Evolutionary conservation across 2,329 filamentous ascomycete species (phyloP), one percentile per base, ranked within the genome.

Genomic region (Colletotrichum spaethianum): DNA sequence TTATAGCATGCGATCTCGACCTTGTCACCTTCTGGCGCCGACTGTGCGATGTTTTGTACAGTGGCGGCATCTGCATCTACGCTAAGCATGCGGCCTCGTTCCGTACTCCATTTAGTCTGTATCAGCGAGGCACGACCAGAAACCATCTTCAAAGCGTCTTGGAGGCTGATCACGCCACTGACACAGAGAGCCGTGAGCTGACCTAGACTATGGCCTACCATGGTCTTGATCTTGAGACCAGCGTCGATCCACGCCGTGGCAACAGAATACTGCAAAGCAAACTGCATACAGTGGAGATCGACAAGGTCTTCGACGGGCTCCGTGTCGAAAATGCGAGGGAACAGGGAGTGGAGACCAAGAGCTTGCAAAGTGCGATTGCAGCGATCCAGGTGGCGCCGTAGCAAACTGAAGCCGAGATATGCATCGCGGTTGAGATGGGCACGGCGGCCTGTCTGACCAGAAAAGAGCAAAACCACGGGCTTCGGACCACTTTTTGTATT

Each of bases 381-480:
- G 2, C 68, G 50, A 38, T 82, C 78, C 1, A 86, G 76, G 61
- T 85, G 75, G 9, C 66, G 63, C 11, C 77, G 77, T 9, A 66
- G 55, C 5, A 66, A 42, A n/a, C 14, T 23, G 9, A 84, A 76
- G 5, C 76, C 38, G 0, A 72, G 57, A 33, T 77, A 74, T n/a
- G 59, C 70, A 20, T 40, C 40, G 16, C 44, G 12, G 12, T 50
- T 28, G 23, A 66, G 40, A 20, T 8, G 26, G 31, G 44, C 31
- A 12, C 20, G 33, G 11, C 42, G 28, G n/a, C 36, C 28, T 3
- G 75, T 78, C 66, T 85, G 83, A 4, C 83, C 83, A 4, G 81
- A 82, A 57, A 85, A 83, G 26, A 75, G 77, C 1, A 85, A 66
- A 1, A 85, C 74, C 1, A 83, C 72, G 31, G 74, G 67, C 65